Percentiles rank a stretch among this genome's conserved stretches.
These are phyloP conservation scores for Ananas comosus DNA, from an alignment of 176 grass and related monocot species.

Conservation along the genomic window DNA sequence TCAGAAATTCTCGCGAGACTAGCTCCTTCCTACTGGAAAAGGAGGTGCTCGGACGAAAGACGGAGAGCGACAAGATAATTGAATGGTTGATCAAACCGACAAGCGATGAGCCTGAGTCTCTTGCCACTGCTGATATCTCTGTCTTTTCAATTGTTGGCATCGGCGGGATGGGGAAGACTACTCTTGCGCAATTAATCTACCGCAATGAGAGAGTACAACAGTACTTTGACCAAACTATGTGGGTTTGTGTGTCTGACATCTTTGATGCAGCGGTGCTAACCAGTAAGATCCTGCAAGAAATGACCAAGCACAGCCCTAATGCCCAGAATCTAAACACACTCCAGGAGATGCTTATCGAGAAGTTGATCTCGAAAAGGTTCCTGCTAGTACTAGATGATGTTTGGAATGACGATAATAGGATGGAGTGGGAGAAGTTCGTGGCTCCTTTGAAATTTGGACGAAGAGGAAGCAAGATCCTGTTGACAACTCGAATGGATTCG, in stretches of 20 bases:
- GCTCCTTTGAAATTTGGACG: slow-evolving; percentile 14
- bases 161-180: slow-evolving; percentile 23
- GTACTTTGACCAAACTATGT: slow-evolving; percentile 2
- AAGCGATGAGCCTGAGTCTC: not conserved
- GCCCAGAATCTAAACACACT: slow-evolving; percentile 13
- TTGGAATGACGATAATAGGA: slow-evolving; percentile 4
- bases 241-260: slow-evolving; percentile 18
- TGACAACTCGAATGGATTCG: slow-evolving; percentile 20
- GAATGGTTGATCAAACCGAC: slow-evolving; percentile 1
- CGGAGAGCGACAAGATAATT: slow-evolving; percentile 3
- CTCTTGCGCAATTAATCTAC: slow-evolving; percentile 12
- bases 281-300: slow-evolving; percentile 10
- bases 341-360: slow-evolving; percentile 7
- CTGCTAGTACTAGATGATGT: slow-evolving; percentile 29
- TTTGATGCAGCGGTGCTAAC: slow-evolving; percentile 5
- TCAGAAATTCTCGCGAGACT: slow-evolving; percentile 7
- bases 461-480: slow-evolving; percentile 20
- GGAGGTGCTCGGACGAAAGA: slow-evolving; percentile 4
- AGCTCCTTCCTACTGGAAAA: slow-evolving; percentile 6
- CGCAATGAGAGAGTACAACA: slow-evolving; percentile 9
- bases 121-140: not conserved
- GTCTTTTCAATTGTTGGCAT: slow-evolving; percentile 14
- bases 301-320: not conserved
- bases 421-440: slow-evolving; percentile 6
- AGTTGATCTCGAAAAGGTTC: slow-evolving; percentile 7